Evolutionary conservation across 257 asterid genomes (phyloP), one percentile per base, ranked within the genome.

Genomic region (Solanum etuberosum): DNA sequence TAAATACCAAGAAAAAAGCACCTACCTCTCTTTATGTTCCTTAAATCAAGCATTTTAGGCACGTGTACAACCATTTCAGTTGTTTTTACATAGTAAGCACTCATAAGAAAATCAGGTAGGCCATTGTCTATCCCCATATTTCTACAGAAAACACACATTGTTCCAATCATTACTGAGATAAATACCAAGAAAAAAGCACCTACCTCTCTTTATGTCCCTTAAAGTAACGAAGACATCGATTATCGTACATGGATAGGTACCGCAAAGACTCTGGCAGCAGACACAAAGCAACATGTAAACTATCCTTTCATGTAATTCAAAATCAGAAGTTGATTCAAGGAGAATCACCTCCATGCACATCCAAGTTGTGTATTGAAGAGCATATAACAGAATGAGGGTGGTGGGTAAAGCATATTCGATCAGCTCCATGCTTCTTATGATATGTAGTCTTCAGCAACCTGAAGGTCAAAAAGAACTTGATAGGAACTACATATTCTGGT

Each of bases 171-270:
- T 42, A 29, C 40, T 27, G 5, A 29, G 85, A 27, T 18, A 80
- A 18, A 48, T 80, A 46, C 85, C 85, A 80, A 29, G 85, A 10
- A 18, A 46, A 46, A 27, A 48, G 2, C 54, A 77, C 42, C 85
- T 88, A 97, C 99, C 99, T 93, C 89, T 95, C 98, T 87, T 90
- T 94, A 88, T 97, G 99, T 83, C 99, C 99, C 92, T 95, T 94
- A 85, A 95, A 97, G 91, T 94, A 95, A 83, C 99, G 98, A 88
- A 97, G 98, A 90, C 98, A 94, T 84, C 99, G 94, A 91, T 97
- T 97, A 86, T 97, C 99, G 70, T 95, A 97, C 95, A 95, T 90
- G 82, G 99, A 97, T 63, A 97, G 92, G 89, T 97, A 95, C 83
- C 98, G 90, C 93, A 94, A 91, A 59, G 92, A 91, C 86, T 94